Conservation (phyloP, 371 early-diverging fungal genomes). For the Apophysomyces trapeziformis region DNA sequence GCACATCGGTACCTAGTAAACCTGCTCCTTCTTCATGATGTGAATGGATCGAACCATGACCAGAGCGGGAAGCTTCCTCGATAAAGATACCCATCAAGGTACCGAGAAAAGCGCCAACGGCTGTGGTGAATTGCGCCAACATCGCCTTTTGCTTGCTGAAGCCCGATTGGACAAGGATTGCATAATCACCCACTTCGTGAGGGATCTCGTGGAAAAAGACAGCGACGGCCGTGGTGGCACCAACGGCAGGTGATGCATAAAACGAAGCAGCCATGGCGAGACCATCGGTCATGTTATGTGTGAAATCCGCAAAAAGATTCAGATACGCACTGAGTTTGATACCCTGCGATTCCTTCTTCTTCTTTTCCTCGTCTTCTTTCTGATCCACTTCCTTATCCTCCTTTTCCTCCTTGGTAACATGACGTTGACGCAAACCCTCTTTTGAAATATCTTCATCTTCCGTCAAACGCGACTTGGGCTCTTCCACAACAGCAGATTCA, state of each 20-base stretch:
- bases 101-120: constrained; percentile 82
- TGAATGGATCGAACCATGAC: not conserved
- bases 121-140: constrained; percentile 85
- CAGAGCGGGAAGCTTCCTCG: constrained; percentile 60
- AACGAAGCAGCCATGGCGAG: constrained; percentile 91
- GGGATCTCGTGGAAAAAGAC: constrained; percentile 96
- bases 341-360: constrained; percentile 22
- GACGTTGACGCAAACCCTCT: constrained; percentile 33
- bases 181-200: constrained; percentile 93
- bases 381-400: constrained; percentile 9
- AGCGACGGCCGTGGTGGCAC: constrained; percentile 86
- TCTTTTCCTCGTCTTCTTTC: not conserved
- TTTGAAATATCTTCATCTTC: constrained; percentile 17
- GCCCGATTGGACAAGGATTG: constrained; percentile 85
- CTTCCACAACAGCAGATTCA: constrained; percentile 17
- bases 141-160: constrained; percentile 77
- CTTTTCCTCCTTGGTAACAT: constrained; percentile 14
- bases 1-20: constrained; percentile 50
- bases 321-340: constrained; percentile 81
- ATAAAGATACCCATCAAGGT: constrained; percentile 81
- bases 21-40: constrained; percentile 28
- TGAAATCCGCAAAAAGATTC: constrained; percentile 85
- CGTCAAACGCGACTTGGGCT: not conserved
- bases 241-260: constrained; percentile 81
- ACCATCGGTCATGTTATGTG: constrained; percentile 94